Evolutionary conservation across 169 alveolate genomes (phyloP), one percentile per base, ranked within the genome.

Genomic region (Plasmodium vinckei): DNA sequence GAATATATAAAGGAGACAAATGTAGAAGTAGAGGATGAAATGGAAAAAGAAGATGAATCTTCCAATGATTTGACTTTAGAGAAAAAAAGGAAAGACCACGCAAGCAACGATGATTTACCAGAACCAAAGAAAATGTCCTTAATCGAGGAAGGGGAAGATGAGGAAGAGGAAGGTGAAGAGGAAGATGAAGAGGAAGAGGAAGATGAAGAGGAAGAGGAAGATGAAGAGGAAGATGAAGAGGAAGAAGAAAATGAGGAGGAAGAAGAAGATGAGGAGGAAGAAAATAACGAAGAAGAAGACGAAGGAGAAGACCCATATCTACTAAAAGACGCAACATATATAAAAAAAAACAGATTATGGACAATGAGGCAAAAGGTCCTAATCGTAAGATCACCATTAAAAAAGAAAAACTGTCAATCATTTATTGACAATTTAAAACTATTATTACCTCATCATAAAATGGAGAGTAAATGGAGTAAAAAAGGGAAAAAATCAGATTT

Each of bases 361-460:
- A 95, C 94, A 67, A 97, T 98, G 92, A 97, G 98, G 72, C 98
- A 97, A 87, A 97, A 99, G 92, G 97, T 97, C 9, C 94, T 99
- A 87, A 96, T 98, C 39, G 96, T 98, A 46, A 95, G 98, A 53
- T 96, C 99, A 21, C 95, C 99, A 46, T 99, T 99, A 56, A 97
- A 97, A 15, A 94, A 98, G 23, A 96, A 95, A 61, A 94, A 97
- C 82, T 97, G 97, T 59, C 92, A 98, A 72, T 98, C 98, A 82
- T 94, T 99, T 64, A 92, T 98, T 87, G 97, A 94, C 46, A 99
- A 99, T 91, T 73, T 99, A 33, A 94, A 96, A 79, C 94, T 95
- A 86, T 94, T 99, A 69, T 93, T 99, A 42, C 99, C 99, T 19
- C 99, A 99, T 94, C 98, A 98, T 89, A 98, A 82, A 61, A 46